phyloP scores from a whole-genome alignment of 1,284 basidiomycete species.

The Taiwanofungus camphoratus region DNA sequence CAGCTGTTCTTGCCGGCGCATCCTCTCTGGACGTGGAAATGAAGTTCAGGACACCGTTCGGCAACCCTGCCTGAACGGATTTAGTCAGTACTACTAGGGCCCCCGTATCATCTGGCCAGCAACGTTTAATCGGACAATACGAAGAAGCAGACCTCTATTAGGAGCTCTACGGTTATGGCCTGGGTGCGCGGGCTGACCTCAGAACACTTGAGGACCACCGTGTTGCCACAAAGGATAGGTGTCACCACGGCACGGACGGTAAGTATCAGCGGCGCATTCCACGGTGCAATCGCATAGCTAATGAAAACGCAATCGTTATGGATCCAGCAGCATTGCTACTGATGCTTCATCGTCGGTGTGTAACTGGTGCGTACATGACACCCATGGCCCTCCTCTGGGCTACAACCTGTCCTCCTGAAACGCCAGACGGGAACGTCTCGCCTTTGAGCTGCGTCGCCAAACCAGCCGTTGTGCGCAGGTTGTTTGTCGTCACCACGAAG shows the following conservation, averaged over 20 bases:
- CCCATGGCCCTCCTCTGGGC: constrained; percentile 28
- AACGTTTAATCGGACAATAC: neutral
- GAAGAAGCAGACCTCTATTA: constrained; percentile 32
- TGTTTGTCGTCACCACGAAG: constrained; percentile 10
- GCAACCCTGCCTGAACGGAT: constrained; percentile 23
- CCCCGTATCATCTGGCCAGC: too few species aligned
- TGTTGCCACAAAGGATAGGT: constrained; percentile 60
- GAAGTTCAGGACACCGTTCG: constrained; percentile 23
- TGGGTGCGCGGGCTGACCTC: constrained; percentile 51
- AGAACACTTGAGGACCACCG: constrained; percentile 55
- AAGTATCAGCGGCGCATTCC: constrained; percentile 44
- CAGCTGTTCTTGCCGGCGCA: constrained; percentile 14
- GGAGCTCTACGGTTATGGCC: constrained; percentile 42
- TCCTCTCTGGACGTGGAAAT: constrained; percentile 19
- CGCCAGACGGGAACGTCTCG: constrained; percentile 25
- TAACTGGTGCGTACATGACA: constrained; percentile 24
- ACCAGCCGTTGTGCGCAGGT: constrained; percentile 8
- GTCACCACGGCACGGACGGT: constrained; percentile 44
- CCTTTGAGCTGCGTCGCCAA: constrained; percentile 20
- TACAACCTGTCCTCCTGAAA: constrained; percentile 28
- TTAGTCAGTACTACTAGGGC: too few species aligned
- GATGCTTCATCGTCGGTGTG: too few species aligned
- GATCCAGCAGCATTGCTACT: too few species aligned
- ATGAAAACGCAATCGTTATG: neutral
- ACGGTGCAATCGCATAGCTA: constrained; percentile 25